Percentiles rank a stretch among this genome's conserved stretches.
Conservation (phyloP, 108 stramenopile genomes). For the Craspedostauros australis region DNA sequence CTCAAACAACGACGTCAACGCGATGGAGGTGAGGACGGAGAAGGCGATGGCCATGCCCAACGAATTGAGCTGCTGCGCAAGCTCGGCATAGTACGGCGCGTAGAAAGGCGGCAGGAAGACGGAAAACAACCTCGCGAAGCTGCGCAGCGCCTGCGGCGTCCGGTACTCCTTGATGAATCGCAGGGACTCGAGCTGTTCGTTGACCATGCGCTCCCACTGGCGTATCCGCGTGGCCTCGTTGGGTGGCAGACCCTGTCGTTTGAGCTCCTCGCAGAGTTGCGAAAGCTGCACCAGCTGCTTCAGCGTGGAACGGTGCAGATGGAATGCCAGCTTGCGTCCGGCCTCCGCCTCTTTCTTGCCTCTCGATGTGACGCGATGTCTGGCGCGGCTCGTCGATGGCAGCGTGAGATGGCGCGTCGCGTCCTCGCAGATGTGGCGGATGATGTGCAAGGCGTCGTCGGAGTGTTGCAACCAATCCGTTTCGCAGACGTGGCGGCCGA, state of each 20-base stretch:
- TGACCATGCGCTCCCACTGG: slow-evolving; percentile 50
- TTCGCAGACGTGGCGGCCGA: slow-evolving; percentile 14
- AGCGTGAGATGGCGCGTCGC: slow-evolving; percentile 55
- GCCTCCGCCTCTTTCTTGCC: slow-evolving; percentile 42
- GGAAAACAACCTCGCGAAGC: slow-evolving; percentile 63
- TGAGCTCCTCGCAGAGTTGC: slow-evolving; percentile 41
- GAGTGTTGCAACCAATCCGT: slow-evolving; percentile 54
- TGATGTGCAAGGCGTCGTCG: slow-evolving; percentile 35
- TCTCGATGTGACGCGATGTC: slow-evolving; percentile 40
- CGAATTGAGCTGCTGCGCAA: slow-evolving; percentile 45
- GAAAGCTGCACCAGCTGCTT: slow-evolving; percentile 30
- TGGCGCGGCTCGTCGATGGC: slow-evolving; percentile 38
- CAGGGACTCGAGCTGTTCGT: slow-evolving; percentile 39
- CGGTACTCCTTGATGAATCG: slow-evolving; percentile 70
- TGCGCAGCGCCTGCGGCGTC: slow-evolving; percentile 68
- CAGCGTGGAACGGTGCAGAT: slow-evolving; percentile 39
- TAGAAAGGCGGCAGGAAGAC: slow-evolving; percentile 63
- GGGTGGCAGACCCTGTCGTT: slow-evolving; percentile 48
- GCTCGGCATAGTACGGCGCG: slow-evolving; percentile 63
- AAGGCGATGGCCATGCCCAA: slow-evolving; percentile 58
- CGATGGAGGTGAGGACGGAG: slow-evolving; percentile 56
- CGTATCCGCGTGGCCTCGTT: slow-evolving; percentile 70
- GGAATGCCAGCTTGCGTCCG: slow-evolving; percentile 30
- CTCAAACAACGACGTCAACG: slow-evolving; percentile 66
- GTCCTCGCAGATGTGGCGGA: slow-evolving; percentile 45